phyloP scores from a whole-genome alignment of 179 eudicot species.

The Beta macrorhiza region DNA sequence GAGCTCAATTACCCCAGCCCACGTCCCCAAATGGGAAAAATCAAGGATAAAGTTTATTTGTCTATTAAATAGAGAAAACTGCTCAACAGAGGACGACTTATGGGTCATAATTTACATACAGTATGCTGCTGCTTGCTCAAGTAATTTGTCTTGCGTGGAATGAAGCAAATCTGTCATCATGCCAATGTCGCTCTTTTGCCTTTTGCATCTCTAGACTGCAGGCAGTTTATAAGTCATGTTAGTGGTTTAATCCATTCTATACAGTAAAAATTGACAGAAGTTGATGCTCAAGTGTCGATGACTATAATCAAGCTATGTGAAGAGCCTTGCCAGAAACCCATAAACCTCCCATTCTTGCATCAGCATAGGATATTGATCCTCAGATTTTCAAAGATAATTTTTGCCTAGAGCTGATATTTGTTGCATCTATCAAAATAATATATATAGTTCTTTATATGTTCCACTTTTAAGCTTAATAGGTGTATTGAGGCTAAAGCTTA shows the following conservation, averaged over 20 bases:
- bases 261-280: background rate
- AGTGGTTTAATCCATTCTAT: background rate
- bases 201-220: slow-evolving; percentile 87
- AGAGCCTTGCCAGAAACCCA: background rate
- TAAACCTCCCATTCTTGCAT: no score
- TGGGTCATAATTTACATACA: background rate
- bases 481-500: background rate
- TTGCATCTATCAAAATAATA: no score
- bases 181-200: slow-evolving; percentile 97
- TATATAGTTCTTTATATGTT: no score
- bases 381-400: background rate
- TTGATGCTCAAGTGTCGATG: background rate
- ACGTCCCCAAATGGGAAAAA: no score
- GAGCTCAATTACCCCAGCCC: background rate
- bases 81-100: no score
- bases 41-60: no score
- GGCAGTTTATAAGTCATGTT: slow-evolving; percentile 10
- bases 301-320: background rate
- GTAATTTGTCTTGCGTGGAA: background rate
- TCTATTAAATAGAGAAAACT: background rate
- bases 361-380: background rate
- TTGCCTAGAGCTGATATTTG: background rate
- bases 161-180: slow-evolving; percentile 19
- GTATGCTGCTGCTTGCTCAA: slow-evolving; percentile 1
- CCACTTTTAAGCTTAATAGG: no score